Conservation (phyloP, 495 filamentous ascomycete species). For the Apiosordaria backusii region DNA sequence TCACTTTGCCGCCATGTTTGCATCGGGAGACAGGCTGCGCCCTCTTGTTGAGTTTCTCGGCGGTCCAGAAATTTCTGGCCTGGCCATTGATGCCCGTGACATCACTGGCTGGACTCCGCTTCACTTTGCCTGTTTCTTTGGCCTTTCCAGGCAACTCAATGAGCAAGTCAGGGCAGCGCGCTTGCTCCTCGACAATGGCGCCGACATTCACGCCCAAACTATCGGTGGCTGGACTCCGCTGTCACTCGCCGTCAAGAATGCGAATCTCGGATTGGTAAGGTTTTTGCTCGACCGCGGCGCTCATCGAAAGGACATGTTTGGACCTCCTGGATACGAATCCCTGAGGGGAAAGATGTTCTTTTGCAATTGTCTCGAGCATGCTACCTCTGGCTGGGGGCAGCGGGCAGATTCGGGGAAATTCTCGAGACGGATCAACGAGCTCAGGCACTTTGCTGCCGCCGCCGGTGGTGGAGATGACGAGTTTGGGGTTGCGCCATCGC, state of each 20-base stretch:
- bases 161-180: background rate
- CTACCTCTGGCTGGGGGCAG: background rate
- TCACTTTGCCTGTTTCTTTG: conserved; percentile 22
- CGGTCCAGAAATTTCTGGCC: conserved; percentile 9
- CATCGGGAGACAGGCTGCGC: background rate
- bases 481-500: background rate
- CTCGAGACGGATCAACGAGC: background rate
- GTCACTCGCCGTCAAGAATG: background rate
- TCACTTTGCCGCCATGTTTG: conserved; percentile 17
- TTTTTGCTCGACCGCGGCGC: conserved; percentile 14
- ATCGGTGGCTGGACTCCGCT: conserved; percentile 10
- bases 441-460: background rate
- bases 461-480: background rate
- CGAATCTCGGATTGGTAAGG: background rate
- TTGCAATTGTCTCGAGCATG: background rate
- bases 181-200: conserved; percentile 15
- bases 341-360: background rate
- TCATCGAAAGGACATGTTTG: background rate
- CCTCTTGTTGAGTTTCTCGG: conserved; percentile 11
- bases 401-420: background rate
- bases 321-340: background rate
- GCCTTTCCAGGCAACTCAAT: background rate
- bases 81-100: conserved; percentile 17
- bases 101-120: conserved; percentile 20
- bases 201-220: conserved; percentile 8